Evolutionary conservation across 352 stramenopile species (phyloP), one percentile per base, ranked within the genome.

Genomic region (Pythium monospermum): DNA sequence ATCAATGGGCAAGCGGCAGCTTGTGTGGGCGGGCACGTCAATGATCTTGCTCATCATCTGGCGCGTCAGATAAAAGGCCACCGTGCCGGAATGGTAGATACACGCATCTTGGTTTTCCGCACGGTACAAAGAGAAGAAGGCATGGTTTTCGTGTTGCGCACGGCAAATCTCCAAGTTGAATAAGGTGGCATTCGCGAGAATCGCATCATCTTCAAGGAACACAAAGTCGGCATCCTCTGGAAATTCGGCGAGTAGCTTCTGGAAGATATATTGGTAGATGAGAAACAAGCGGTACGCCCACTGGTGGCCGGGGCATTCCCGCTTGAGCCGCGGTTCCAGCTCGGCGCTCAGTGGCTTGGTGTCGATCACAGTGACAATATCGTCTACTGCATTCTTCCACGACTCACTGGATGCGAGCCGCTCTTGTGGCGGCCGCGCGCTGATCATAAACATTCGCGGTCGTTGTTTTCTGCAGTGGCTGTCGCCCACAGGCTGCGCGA

Each of bases 31-130:
- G 3, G 35, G 25, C 15, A 39, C 47, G 15, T 31, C 8, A n/a
- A 54, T 46, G 22, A 54, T 25, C 4, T 26, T n/a, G 16, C 46
- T 12, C 47, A 54, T 54, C 35, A 54, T 46, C 7, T 12, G 15
- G 18, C 36, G 27, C 35, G 47, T 46, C 19, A 54, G 13, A 28
- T 39, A 54, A n/a, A 54, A 54, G 6, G 47, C 33, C 15, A 54
- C 47, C 4, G 47, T 54, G 8, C 47, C 47, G 15, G 47, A 54
- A 28, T 54, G 47, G 36, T 54, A 54, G 12, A 54, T 37, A 27
- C 47, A 54, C 47, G 47, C 33, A 22, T 36, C 26, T 26, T 54
- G 47, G 11, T 22, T 15, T 12, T 33, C 7, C 13, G 32, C 42
- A 25, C 27, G n/a, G 36, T 54, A 54, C 1, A 54, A 26, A 33